Evolutionary conservation across 2,329 filamentous ascomycete species (phyloP).

Genomic region (Canariomyces notabilis): DNA sequence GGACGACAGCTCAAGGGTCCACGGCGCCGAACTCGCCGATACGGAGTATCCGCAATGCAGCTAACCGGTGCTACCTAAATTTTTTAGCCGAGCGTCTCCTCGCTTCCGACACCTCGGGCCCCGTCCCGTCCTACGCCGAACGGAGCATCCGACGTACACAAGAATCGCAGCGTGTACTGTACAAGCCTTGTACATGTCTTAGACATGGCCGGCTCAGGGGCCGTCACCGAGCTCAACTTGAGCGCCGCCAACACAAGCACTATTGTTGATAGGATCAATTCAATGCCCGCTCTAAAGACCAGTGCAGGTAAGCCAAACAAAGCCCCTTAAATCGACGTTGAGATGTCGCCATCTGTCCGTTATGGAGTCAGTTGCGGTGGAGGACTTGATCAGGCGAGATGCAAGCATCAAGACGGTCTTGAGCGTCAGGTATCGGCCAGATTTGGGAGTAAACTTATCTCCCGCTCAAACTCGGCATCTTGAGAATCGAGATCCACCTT

Average conservation of each 20-base stretch:
- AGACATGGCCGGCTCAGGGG: slow-evolving; percentile 32
- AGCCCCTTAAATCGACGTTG: too few species aligned
- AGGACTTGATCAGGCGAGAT: background rate
- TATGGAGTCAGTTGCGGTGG: background rate
- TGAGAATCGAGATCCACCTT: too few species aligned
- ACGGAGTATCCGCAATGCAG: slow-evolving; percentile 3
- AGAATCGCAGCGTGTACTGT: background rate
- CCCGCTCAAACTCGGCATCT: too few species aligned
- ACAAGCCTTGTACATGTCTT: background rate
- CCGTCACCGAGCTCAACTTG: slow-evolving; percentile 46
- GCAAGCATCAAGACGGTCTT: background rate
- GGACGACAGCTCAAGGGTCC: too few species aligned
- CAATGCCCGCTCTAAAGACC: slow-evolving; percentile 53
- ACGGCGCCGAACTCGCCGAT: too few species aligned
- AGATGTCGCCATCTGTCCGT: background rate
- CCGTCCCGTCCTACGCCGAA: slow-evolving; percentile 10
- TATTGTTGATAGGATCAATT: slow-evolving; percentile 50
- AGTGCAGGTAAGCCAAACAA: slow-evolving; percentile 60
- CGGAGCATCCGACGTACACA: background rate
- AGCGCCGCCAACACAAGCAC: slow-evolving; percentile 43
- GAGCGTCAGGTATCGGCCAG: too few species aligned
- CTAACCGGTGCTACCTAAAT: background rate
- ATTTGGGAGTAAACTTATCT: too few species aligned
- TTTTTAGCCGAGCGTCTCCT: background rate
- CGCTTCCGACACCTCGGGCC: slow-evolving; percentile 11